phyloP scores from a whole-genome alignment of 768 basidiomycete species.

The Kondoa subrosea region DNA sequence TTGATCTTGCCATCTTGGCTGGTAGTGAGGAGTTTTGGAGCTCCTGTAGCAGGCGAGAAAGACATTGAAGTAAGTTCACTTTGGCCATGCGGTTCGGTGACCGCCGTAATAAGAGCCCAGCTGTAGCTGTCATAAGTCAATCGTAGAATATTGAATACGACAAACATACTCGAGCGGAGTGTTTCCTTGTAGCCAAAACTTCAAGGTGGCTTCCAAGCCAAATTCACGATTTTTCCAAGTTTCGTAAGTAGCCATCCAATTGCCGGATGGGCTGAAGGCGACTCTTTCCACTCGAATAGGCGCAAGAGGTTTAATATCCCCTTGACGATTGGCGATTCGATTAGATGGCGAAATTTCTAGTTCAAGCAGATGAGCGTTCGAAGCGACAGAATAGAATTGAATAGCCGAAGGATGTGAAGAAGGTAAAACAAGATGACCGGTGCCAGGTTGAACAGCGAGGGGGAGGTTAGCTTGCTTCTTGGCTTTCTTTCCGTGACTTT shows the following conservation, averaged over 20 bases:
- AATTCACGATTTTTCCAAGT: slow-evolving; percentile 49
- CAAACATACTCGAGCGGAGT: slow-evolving; percentile 41
- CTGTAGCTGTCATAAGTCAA: slow-evolving; percentile 14
- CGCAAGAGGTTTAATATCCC: slow-evolving; percentile 58
- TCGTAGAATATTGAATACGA: background rate
- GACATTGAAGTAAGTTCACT: slow-evolving; percentile 45
- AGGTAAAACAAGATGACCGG: slow-evolving; percentile 65
- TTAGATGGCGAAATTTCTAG: slow-evolving; percentile 88
- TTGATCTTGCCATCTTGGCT: slow-evolving; percentile 62
- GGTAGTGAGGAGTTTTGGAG: slow-evolving; percentile 48
- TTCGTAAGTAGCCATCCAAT: slow-evolving; percentile 89
- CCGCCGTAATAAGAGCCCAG: slow-evolving; percentile 57
- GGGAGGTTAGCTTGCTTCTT: slow-evolving; percentile 37
- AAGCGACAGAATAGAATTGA: slow-evolving; percentile 64
- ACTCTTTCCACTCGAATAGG: slow-evolving; percentile 57
- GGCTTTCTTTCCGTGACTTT: slow-evolving; percentile 29
- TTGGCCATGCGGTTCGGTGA: slow-evolving; percentile 79
- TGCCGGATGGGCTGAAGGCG: slow-evolving; percentile 41
- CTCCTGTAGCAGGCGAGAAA: slow-evolving; percentile 46
- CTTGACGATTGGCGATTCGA: slow-evolving; percentile 48
- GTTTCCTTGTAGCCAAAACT: slow-evolving; percentile 55
- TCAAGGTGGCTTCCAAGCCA: slow-evolving; percentile 58
- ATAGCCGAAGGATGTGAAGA: slow-evolving; percentile 92
- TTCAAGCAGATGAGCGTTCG: slow-evolving; percentile 58
- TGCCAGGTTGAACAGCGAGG: slow-evolving; percentile 55